These are phyloP conservation scores for Fragaria ananassa DNA, from an alignment of 306 rosid species.

Conservation along the genomic window DNA sequence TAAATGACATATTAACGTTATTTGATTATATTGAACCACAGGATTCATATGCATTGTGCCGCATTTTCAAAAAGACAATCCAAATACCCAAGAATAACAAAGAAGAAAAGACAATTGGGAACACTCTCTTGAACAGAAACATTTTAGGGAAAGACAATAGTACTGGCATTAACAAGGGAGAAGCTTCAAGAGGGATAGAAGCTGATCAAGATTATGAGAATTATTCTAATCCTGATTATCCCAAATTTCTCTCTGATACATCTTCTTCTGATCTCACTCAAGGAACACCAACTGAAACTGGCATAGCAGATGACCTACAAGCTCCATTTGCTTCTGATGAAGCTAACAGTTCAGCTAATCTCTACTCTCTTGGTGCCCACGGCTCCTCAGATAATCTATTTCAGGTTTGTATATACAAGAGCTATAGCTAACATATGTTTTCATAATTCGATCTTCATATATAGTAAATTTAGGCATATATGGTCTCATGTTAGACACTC, in stretches of 20 bases:
- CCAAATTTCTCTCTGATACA: conserved; percentile 56
- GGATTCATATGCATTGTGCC: conserved; percentile 95
- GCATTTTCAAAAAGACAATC: conserved; percentile 75
- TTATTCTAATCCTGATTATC: conserved; percentile 30
- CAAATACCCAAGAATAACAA: conserved; percentile 44
- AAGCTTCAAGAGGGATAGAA: conserved; percentile 45
- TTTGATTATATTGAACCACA: conserved; percentile 15
- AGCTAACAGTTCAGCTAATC: conserved; percentile 63
- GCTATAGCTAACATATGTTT: not conserved
- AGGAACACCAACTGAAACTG: conserved; percentile 65
- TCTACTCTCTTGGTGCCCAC: conserved; percentile 45
- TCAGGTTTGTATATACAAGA: conserved; percentile 50
- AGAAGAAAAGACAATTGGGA: conserved; percentile 28
- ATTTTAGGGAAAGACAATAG: conserved; percentile 35
- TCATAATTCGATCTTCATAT: not conserved
- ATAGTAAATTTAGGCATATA: not conserved
- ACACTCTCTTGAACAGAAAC: conserved; percentile 32
- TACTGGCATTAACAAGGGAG: conserved; percentile 33
- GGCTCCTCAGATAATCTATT: conserved; percentile 47
- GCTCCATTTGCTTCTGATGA: conserved; percentile 73
- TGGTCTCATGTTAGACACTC: not conserved
- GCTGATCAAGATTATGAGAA: conserved; percentile 38
- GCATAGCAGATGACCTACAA: conserved; percentile 61
- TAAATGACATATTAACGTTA: not conserved
- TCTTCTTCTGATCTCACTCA: conserved; percentile 96